phyloP scores from a whole-genome alignment of 345 rosid genomes.

The Ceriops zippeliana region DNA sequence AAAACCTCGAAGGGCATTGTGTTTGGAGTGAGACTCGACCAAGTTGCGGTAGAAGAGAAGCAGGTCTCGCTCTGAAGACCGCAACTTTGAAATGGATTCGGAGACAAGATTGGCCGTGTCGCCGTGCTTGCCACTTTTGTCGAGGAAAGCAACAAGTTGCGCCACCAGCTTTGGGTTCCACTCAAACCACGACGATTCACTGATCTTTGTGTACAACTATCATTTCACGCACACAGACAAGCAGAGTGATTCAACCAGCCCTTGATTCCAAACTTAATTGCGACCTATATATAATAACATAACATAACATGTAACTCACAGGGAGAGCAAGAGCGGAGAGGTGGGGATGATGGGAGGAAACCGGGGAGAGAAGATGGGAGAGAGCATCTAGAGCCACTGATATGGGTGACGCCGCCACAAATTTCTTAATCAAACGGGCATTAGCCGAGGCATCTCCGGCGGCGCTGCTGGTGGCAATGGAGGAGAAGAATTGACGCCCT shows the following conservation, averaged over 20 bases:
- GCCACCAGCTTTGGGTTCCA: slow-evolving; percentile 86
- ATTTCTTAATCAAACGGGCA: slow-evolving; percentile 62
- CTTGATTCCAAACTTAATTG: background rate
- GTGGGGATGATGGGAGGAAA: slow-evolving; percentile 34
- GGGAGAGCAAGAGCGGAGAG: slow-evolving; percentile 61
- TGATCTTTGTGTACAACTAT: slow-evolving; percentile 59
- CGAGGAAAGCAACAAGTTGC: slow-evolving; percentile 52
- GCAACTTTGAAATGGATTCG: slow-evolving; percentile 41
- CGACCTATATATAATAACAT: background rate
- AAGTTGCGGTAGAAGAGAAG: slow-evolving; percentile 51
- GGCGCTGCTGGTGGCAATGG: slow-evolving; percentile 36
- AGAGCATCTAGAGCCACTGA: slow-evolving; percentile 65
- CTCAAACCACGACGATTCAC: slow-evolving; percentile 65
- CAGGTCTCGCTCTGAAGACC: slow-evolving; percentile 51
- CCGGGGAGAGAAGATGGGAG: slow-evolving; percentile 66
- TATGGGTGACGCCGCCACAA: slow-evolving; percentile 67
- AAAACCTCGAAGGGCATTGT: slow-evolving; percentile 46
- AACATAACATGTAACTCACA: slow-evolving; percentile 30
- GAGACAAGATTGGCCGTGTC: slow-evolving; percentile 47
- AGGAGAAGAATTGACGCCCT: slow-evolving; percentile 50
- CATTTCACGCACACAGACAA: background rate
- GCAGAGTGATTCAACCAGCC: slow-evolving; percentile 2
- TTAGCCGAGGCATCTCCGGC: slow-evolving; percentile 43
- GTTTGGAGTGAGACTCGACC: slow-evolving; percentile 51
- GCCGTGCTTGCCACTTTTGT: slow-evolving; percentile 42